Evolutionary conservation across 345 rosid species (phyloP).

Genomic region (Turritis glabra): DNA sequence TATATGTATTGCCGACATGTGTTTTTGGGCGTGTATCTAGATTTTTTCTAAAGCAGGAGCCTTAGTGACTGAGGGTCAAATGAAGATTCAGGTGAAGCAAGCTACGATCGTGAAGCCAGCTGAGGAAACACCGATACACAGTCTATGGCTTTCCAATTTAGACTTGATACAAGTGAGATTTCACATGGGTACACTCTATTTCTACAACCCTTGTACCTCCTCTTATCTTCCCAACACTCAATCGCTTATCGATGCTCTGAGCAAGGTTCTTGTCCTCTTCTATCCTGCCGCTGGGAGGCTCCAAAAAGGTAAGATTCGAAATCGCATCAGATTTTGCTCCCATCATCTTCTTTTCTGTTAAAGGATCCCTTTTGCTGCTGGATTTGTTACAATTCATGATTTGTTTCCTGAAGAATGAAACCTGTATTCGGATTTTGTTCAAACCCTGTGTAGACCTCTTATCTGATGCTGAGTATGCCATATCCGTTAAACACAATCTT

Average conservation of each 20-base stretch:
- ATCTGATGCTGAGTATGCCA: too few species aligned
- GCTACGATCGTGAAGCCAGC: conserved; percentile 39
- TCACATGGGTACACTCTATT: conserved; percentile 35
- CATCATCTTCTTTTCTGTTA: background rate
- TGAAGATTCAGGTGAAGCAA: conserved; percentile 41
- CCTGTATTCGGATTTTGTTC: background rate
- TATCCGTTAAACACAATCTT: background rate
- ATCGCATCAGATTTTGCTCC: background rate
- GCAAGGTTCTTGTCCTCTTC: conserved; percentile 45
- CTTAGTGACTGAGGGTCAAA: background rate
- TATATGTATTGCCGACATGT: too few species aligned
- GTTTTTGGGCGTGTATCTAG: background rate
- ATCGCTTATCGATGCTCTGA: conserved; percentile 41
- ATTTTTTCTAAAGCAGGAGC: background rate
- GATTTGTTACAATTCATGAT: background rate
- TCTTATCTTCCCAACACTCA: conserved; percentile 25
- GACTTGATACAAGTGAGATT: conserved; percentile 30
- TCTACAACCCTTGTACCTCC: conserved; percentile 37
- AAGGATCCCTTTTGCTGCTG: background rate
- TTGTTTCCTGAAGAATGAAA: background rate
- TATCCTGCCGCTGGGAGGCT: conserved; percentile 52
- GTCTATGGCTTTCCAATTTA: conserved; percentile 44
- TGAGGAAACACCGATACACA: conserved; percentile 31
- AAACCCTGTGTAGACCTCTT: background rate
- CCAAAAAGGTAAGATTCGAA: conserved; percentile 16